Evolutionary conservation across 768 basidiomycete species (phyloP).

Genomic region (Boletus speciosus): DNA sequence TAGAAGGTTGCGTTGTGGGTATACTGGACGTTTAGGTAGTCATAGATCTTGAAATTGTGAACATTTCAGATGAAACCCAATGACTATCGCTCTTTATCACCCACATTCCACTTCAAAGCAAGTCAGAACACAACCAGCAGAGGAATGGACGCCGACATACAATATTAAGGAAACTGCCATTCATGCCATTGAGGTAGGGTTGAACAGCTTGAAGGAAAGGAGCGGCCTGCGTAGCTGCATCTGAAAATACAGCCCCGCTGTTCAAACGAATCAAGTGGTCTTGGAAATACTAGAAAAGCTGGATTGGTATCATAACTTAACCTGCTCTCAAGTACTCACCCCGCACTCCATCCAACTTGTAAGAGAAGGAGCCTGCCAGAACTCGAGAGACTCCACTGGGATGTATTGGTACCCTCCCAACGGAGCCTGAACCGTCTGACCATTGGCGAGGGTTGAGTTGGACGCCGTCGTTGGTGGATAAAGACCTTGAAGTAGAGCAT

Average conservation of each 20-base stretch:
- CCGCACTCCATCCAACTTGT: slow-evolving; percentile 74
- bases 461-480: slow-evolving; percentile 72
- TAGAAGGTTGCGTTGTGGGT: slow-evolving; percentile 80
- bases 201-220: slow-evolving; percentile 63
- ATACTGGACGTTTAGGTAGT: slow-evolving; percentile 72
- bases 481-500: slow-evolving; percentile 78
- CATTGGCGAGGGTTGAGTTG: slow-evolving; percentile 70
- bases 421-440: slow-evolving; percentile 64
- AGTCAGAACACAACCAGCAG: slow-evolving; percentile 6
- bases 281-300: slow-evolving; percentile 26
- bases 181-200: slow-evolving; percentile 67
- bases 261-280: slow-evolving; percentile 24
- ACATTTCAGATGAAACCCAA: not conserved
- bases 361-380: slow-evolving; percentile 51
- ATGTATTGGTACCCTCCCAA: slow-evolving; percentile 87
- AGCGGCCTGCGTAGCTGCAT: slow-evolving; percentile 48
- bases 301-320: not conserved
- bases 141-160: slow-evolving; percentile 38
- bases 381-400: slow-evolving; percentile 59
- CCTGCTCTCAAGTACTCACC: slow-evolving; percentile 25
- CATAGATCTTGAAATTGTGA: slow-evolving; percentile 51
- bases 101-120: slow-evolving; percentile 65
- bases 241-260: slow-evolving; percentile 46
- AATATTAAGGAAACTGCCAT: slow-evolving; percentile 60
- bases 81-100: slow-evolving; percentile 19